phyloP scores from a whole-genome alignment of 2,329 filamentous ascomycete genomes.

The Claviceps sorghi region DNA sequence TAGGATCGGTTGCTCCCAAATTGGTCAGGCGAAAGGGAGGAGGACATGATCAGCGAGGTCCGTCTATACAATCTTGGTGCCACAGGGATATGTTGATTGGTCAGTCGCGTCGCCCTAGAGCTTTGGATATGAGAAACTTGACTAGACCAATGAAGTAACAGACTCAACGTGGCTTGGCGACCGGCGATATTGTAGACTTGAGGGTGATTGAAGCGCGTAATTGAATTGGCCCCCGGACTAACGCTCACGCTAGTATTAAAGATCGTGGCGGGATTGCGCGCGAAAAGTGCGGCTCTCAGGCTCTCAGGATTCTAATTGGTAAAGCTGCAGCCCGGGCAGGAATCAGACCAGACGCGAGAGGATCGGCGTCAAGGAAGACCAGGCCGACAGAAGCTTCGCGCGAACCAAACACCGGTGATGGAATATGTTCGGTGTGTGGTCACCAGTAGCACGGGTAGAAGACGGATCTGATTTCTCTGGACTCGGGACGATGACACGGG shows the following conservation, averaged over 20 bases:
- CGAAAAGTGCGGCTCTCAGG: not conserved
- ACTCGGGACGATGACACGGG: not conserved
- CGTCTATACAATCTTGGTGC: not conserved
- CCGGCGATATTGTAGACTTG: not conserved
- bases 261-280: not conserved
- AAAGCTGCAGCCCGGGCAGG: not conserved
- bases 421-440: not conserved
- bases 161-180: not conserved
- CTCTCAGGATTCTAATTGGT: too few species aligned
- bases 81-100: not conserved
- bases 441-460: not conserved
- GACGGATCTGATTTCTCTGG: not conserved
- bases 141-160: not conserved
- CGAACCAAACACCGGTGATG: not conserved
- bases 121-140: not conserved
- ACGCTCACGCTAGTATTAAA: not conserved
- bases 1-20: constrained; percentile 15
- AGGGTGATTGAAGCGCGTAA: not conserved
- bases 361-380: not conserved
- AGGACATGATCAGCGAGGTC: constrained; percentile 10
- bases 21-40: constrained; percentile 31
- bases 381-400: not conserved
- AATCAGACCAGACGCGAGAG: not conserved
- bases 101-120: not conserved
- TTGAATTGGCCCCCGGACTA: not conserved